These are phyloP conservation scores for Dioszegia crocea DNA, from an alignment of 768 basidiomycete genomes.

Conservation along the genomic window DNA sequence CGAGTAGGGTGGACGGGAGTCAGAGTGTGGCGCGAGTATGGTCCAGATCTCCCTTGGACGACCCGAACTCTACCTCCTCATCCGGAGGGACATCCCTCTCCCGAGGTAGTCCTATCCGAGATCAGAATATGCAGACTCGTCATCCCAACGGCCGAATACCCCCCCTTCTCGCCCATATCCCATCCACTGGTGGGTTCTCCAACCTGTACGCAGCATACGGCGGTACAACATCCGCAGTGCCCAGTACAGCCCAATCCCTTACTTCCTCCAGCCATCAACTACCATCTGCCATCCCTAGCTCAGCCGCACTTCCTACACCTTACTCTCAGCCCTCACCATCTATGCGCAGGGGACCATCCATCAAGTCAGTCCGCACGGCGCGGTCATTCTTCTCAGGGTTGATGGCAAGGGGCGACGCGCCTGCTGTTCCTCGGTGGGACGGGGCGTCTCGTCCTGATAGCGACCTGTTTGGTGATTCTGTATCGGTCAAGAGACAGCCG, in stretches of 20 bases:
- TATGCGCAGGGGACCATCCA: conserved; percentile 26
- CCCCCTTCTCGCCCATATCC: no score
- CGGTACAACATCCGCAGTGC: no score
- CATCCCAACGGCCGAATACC: no score
- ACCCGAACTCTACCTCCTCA: neutral
- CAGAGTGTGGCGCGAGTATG: neutral
- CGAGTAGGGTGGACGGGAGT: neutral
- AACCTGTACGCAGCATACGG: no score
- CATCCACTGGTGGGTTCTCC: no score
- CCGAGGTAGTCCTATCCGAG: no score
- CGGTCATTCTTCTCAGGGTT: conserved; percentile 37
- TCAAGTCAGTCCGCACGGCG: conserved; percentile 35
- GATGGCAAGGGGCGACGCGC: neutral
- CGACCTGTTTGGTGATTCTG: conserved; percentile 29
- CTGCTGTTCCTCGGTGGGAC: conserved; percentile 8
- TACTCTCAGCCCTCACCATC: neutral
- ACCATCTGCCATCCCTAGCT: conserved; percentile 2
- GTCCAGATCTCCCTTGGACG: neutral
- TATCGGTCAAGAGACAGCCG: conserved; percentile 1
- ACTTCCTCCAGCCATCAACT: neutral
- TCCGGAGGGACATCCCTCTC: neutral
- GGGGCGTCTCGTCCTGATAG: conserved; percentile 34
- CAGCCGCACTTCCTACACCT: neutral
- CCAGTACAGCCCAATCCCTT: no score
- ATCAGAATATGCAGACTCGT: no score